Percentiles rank a stretch among this genome's conserved stretches.
Conservation (phyloP, 345 rosid genomes). For the Clarkia xantiana region DNA sequence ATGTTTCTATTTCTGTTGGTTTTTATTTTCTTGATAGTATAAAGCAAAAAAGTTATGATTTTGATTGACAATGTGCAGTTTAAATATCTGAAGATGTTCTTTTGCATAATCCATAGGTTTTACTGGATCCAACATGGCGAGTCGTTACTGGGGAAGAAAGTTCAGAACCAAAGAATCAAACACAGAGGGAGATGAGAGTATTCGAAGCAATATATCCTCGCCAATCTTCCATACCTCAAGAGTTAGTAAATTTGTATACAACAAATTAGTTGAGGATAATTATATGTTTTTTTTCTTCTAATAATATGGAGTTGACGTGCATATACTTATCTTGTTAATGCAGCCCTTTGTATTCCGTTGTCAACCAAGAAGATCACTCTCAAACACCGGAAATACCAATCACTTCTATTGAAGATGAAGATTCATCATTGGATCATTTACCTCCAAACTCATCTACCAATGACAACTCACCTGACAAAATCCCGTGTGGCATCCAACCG, state of each 20-base stretch:
- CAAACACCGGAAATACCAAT: slow-evolving; percentile 51
- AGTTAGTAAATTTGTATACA: slow-evolving; percentile 37
- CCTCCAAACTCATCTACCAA: slow-evolving; percentile 13
- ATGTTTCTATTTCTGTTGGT: no score
- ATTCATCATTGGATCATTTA: slow-evolving; percentile 26
- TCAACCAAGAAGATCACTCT: slow-evolving; percentile 31
- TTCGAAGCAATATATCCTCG: slow-evolving; percentile 96
- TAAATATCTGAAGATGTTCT: no score
- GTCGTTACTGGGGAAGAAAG: slow-evolving; percentile 92
- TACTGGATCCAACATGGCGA: slow-evolving; percentile 46
- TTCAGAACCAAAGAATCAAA: slow-evolving; percentile 53
- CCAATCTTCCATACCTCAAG: slow-evolving; percentile 67
- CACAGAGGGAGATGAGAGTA: slow-evolving; percentile 75
- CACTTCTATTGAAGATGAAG: slow-evolving; percentile 82
- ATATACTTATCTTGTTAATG: no score
- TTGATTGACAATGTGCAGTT: no score
- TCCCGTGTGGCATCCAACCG: slow-evolving; percentile 26
- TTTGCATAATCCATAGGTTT: slow-evolving; percentile 25
- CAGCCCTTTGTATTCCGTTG: slow-evolving; percentile 53
- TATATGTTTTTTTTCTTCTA: slow-evolving; percentile 9
- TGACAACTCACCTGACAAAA: slow-evolving; percentile 26
- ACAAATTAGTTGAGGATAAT: no score
- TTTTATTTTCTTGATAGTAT: no score
- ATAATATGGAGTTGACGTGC: no score
- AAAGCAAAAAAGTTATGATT: no score